These are phyloP conservation scores for Penicillium sp. DNA, from an alignment of 2,329 filamentous ascomycete species.

Conservation along the genomic window DNA sequence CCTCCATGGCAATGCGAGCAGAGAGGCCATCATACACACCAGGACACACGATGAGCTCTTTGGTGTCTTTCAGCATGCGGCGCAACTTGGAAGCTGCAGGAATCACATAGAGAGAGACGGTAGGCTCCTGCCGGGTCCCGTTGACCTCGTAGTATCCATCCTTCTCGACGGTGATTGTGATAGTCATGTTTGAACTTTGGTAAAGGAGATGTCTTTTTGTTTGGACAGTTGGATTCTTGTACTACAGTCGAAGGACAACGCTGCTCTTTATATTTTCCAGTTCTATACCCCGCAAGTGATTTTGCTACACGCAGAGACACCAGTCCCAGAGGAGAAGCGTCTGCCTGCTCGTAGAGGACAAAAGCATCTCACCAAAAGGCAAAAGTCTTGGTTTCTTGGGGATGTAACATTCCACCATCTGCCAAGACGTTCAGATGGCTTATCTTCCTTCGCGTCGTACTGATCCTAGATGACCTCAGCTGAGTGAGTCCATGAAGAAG, in stretches of 20 bases:
- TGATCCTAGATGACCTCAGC: slow-evolving; percentile 15
- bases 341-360: background rate
- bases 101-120: slow-evolving; percentile 30
- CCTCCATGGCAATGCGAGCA: slow-evolving; percentile 60
- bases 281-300: background rate
- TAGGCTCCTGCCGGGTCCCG: slow-evolving; percentile 29
- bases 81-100: slow-evolving; percentile 33
- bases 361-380: background rate
- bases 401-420: slow-evolving; percentile 25
- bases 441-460: slow-evolving; percentile 21
- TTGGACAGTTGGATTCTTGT: background rate
- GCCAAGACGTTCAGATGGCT: slow-evolving; percentile 19
- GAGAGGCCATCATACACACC: slow-evolving; percentile 70
- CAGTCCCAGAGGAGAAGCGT: background rate
- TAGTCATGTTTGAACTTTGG: slow-evolving; percentile 25
- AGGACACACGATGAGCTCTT: slow-evolving; percentile 55
- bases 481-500: slow-evolving; percentile 3
- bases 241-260: background rate
- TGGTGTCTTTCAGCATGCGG: slow-evolving; percentile 28
- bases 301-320: background rate
- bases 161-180: slow-evolving; percentile 36
- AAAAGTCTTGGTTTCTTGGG: slow-evolving; percentile 14
- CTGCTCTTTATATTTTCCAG: slow-evolving; percentile 11
- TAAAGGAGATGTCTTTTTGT: background rate
- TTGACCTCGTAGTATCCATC: slow-evolving; percentile 36